Percentiles rank a stretch among this genome's conserved stretches.
Conservation (phyloP, 192 early-diverging fungal species). For the Piromyces finnis region DNA sequence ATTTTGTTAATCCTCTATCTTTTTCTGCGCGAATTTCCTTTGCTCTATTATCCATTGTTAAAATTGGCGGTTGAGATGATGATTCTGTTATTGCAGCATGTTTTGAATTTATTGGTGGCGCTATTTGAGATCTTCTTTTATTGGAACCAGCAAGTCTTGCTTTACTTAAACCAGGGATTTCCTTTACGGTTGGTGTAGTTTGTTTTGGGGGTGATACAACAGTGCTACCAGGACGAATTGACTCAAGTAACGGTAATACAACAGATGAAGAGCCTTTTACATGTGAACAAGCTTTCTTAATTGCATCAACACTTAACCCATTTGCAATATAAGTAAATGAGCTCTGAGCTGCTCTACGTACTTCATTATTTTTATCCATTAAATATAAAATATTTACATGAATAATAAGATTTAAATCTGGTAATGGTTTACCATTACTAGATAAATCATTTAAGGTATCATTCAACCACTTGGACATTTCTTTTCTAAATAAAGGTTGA, state of each 20-base stretch:
- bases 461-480: slow-evolving; percentile 65
- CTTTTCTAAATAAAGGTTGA: slow-evolving; percentile 72
- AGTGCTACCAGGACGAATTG: neutral
- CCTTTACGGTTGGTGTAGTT: neutral
- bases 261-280: neutral
- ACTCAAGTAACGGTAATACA: neutral
- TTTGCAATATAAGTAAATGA: slow-evolving; percentile 40
- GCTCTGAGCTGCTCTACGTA: slow-evolving; percentile 66
- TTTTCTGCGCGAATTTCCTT: slow-evolving; percentile 53
- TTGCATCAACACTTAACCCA: neutral
- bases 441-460: slow-evolving; percentile 30
- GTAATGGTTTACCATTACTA: slow-evolving; percentile 12
- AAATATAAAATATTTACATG: slow-evolving; percentile 57
- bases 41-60: slow-evolving; percentile 37
- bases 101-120: slow-evolving; percentile 8
- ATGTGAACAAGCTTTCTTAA: neutral
- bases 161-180: neutral
- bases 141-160: slow-evolving; percentile 1
- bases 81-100: neutral
- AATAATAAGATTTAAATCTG: slow-evolving; percentile 46
- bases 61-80: slow-evolving; percentile 20
- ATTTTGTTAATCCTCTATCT: slow-evolving; percentile 48
- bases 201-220: neutral
- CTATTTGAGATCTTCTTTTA: slow-evolving; percentile 2
- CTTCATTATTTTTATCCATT: slow-evolving; percentile 76